Conservation (phyloP, 225 moss, liverwort and hornwort genomes). For the Ulota crispa region DNA sequence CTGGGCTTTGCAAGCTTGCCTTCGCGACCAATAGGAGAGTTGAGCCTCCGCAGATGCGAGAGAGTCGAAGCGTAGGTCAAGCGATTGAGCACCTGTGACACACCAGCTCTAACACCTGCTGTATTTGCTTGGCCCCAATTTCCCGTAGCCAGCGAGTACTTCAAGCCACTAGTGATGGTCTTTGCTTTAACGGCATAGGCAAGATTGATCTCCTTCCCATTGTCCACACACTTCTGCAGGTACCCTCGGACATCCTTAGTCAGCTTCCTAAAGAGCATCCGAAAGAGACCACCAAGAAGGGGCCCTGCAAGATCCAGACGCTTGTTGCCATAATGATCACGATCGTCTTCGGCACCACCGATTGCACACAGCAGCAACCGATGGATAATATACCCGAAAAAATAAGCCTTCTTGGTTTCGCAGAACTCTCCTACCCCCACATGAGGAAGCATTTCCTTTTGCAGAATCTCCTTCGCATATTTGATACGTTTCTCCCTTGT, state of each 20-base stretch:
- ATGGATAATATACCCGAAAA: constrained; percentile 97
- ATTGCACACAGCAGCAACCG: constrained; percentile 90
- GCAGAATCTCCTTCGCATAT: constrained; percentile 97
- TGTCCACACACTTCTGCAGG: constrained; percentile 98
- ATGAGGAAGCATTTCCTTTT: constrained; percentile 99
- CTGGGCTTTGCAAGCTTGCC: constrained; percentile 99
- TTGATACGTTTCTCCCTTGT: constrained; percentile 96
- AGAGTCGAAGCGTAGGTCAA: constrained; percentile 97
- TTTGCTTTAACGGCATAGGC: constrained; percentile 99
- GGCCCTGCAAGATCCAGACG: constrained; percentile 98
- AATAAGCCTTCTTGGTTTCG: constrained; percentile 98
- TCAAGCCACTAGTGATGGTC: constrained; percentile 97
- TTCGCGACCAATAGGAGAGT: constrained; percentile 98
- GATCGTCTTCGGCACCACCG: constrained; percentile 94
- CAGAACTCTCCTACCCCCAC: constrained; percentile 98
- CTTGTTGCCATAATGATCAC: constrained; percentile 99
- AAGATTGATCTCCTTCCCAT: constrained; percentile 98
- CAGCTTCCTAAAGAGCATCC: constrained; percentile 95
- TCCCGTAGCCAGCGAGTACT: constrained; percentile 96
- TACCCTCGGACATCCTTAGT: constrained; percentile 99
- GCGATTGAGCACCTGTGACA: constrained; percentile 99
- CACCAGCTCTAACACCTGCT: constrained; percentile 96
- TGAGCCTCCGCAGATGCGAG: constrained; percentile 92
- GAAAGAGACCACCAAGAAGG: constrained; percentile 97
- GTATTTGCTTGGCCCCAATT: constrained; percentile 99